Evolutionary conservation across 2,329 filamentous ascomycete genomes (phyloP), one percentile per base, ranked within the genome.

Genomic region (Aspergillus candidus): DNA sequence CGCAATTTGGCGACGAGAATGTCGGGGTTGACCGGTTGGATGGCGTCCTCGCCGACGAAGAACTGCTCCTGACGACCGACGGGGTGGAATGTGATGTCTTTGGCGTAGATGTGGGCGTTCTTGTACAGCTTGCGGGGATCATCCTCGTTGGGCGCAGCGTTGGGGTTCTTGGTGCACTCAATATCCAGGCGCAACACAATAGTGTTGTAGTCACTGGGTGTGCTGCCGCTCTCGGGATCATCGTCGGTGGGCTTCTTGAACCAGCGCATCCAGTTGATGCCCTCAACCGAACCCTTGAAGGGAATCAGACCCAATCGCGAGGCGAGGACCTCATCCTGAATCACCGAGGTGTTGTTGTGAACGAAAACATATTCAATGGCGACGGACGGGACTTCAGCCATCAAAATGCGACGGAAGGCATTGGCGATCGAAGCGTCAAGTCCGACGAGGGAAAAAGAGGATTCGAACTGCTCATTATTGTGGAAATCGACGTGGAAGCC

Each of bases 321-420:
- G 12, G 90, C 84, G 40, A 98, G 82, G 4, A 98, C 91, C 73
- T 98, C 93, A 64, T 98, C 93, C 67, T 97, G 91, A 60, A 98
- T 93, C 31, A 98, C 89, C 4, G 88, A 95, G 40, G 91, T 97
- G 75, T 98, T 98, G 75, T 96, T 94, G 65, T 88, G 80, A 52
- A 97, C 83, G 71, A 86, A 98, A 63, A 94, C 88, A 51, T 82
- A 84, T 74, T 98, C 93, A 60, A 98, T 90, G 55, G 94, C 93
- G 36, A 98, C 78, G 2, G 89, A 93, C 13, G 91, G 89, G 41
- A 98, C 86, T 73, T 98, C 94, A 55, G 91, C 80, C 67, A 98
- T 85, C 59, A 97, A 78, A 59, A 97, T 97, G 58, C 93, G 88
- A 49, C 93, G 89, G 75, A 97, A 95, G 61, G 94, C 93, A 67